Conservation (phyloP, 2,329 filamentous ascomycete species). For the Paecilomyces variotii region DNA sequence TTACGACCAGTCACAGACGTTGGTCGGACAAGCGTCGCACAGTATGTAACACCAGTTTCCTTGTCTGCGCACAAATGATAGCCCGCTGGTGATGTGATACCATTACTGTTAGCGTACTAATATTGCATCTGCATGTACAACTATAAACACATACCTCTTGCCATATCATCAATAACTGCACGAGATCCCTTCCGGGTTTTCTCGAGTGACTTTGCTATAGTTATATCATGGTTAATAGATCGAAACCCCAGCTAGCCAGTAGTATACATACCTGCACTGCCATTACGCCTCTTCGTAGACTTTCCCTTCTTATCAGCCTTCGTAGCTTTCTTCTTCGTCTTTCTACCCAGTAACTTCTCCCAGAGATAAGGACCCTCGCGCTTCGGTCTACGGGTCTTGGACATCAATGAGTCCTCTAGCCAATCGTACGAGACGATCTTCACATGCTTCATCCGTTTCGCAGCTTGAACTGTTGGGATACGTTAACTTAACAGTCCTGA, state of each 20-base stretch:
- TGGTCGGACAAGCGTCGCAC: constrained; percentile 51
- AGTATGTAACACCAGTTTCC: constrained; percentile 53
- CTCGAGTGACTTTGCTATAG: constrained; percentile 6
- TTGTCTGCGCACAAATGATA: constrained; percentile 58
- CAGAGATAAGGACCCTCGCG: constrained; percentile 26
- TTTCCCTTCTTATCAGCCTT: constrained; percentile 1
- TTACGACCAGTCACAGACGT: constrained; percentile 42
- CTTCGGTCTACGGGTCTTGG: constrained; percentile 25
- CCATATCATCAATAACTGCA: constrained; percentile 13
- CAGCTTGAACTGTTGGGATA: constrained; percentile 29
- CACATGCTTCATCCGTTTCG: constrained; percentile 27
- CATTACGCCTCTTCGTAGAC: neutral
- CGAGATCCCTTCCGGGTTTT: constrained; percentile 12
- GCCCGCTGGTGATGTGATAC: constrained; percentile 37
- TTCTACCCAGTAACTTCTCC: constrained; percentile 30
- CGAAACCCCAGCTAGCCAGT: neutral
- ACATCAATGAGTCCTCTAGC: constrained; percentile 37
- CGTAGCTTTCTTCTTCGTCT: constrained; percentile 12
- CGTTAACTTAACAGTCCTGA: neutral
- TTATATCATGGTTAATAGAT: constrained; percentile 3
- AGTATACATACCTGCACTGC: constrained; percentile 3
- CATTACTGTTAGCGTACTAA: neutral
- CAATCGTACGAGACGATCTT: constrained; percentile 42
- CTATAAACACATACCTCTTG: constrained; percentile 8
- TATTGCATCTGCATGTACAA: neutral